Evolutionary conservation across 208 protist genomes (phyloP), one percentile per base, ranked within the genome.

Genomic region (Leishmania arabica): DNA sequence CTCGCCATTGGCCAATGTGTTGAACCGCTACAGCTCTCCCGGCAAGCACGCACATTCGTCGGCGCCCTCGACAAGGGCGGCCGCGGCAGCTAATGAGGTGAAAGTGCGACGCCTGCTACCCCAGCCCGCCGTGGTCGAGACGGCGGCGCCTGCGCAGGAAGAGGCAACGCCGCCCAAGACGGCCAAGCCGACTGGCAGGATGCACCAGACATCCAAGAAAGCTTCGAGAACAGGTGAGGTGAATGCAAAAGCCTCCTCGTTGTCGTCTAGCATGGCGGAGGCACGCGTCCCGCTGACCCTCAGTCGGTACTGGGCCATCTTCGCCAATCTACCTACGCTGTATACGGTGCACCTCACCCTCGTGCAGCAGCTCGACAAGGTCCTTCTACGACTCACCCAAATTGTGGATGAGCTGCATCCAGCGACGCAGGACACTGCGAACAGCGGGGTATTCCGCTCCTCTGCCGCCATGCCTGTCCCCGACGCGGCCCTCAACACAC

Each of bases 311-410:
- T 91, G 92, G 88, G 84, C 88, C 34, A 79, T 95, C 34, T 97
- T 97, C 81, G 88, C 91, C 8, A 97, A 97, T 77, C 83, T 95
- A 15, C 65, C 84, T 24, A 89, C 89, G 7, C 78, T 97, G 51
- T 86, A 90, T 74, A 74, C 42, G 72, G 79, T 88, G 40, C 92
- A 97, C 56, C 19, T 81, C 34, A 51, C 64, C 47, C 62, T 97
- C 70, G 80, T 95, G 74, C 74, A 82, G 49, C 77, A 88, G 53
- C 84, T 97, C 7, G 87, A 90, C 42, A 72, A 56, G 15, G 74
- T 86, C 56, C 51, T 94, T 17, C 71, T 68, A 65, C 72, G 85
- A 1, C 80, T 88, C 37, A 84, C 77, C 15, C 45, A 56, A n/a
- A 68, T 90, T 54, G 78, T 92, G 34, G 84, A 93, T 17, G 47